Evolutionary conservation across 345 rosid species (phyloP), one percentile per base, ranked within the genome.

Genomic region (Capsella bursapastoris): DNA sequence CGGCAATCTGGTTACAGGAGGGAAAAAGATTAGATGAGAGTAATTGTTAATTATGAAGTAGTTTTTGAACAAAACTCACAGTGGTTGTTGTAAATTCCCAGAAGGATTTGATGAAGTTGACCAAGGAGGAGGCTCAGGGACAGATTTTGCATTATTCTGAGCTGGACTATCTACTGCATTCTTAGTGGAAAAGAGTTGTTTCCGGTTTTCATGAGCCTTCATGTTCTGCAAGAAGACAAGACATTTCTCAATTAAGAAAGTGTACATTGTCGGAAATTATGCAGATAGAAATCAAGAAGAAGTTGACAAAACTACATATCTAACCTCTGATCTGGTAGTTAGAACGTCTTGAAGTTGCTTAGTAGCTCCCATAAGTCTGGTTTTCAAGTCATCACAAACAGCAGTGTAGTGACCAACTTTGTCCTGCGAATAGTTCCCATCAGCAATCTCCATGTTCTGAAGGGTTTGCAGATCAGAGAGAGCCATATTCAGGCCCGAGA

Each of bases 81-180:
- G 74, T 59, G 90, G 72, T 57, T 74, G 86, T 40, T 76, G 86
- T 32, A 72, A 66, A 78, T 48, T 80, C 50, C 60, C 88, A 10
- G 83, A 64, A 31, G 73, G 78, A 80, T 81, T 72, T 40, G 87
- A 73, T 27, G 95, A 71, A 78, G 45, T 87, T 43, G 96, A 89
- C 98, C 97, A 91, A 52, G 98, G 94, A 79, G 96, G 96, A 22
- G 97, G 94, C 79, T 87, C 97, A 40, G 88, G 78, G 49, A 78
- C 66, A 64, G 87, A 57, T 77, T 84, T 82, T 4, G 78, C 66
- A 35, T 78, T 87, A 29, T 70, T 88, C 65, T 74, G 82, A 58
- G 86, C 77, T 11, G 81, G 82, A 68, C 78, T 86, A 66, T 90
- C 92, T 71, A 86, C 84, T 35, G 88, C 79, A 76, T 82, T 88